Evolutionary conservation across 108 stramenopile genomes (phyloP), one percentile per base, ranked within the genome.

Genomic region (Cyclotella kingstonii): DNA sequence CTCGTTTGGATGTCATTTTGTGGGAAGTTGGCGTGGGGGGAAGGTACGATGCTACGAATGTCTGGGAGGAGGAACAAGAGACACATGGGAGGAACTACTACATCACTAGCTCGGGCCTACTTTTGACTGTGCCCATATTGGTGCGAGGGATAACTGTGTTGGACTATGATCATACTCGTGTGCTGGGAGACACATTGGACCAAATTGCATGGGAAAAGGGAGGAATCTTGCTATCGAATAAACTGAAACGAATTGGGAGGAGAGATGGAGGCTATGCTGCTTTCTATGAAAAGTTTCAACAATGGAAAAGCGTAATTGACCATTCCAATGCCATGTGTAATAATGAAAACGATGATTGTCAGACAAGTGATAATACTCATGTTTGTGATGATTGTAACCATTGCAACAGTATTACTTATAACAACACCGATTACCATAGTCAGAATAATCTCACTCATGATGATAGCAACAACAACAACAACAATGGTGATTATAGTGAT

Each of bases 11-110:
- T 72, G 90, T 81, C 0, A 77, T 91, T 63, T 67, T 97, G 1
- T 62, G 96, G 33, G 96, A 97, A 62, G 95, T 96, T 6, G 96
- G 96, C 4, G 85, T 97, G 80, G 95, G 96, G 15, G 96, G 96
- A 15, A 63, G 95, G n/a, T 93, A 91, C 62, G 96, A 97, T 70
- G 92, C 93, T 5, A 97, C 96, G 36, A 97, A 97, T 59, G 77
- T 93, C 11, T 66, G 94, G 31, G 83, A 90, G 34, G 14, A 66
- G 21, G 41, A 21, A 73, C 52, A 50, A 52, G 28, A 25, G 63
- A 27, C 39, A 40, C 66, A 40, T 21, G 45, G 33, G 45, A 54
- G 15, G 34, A 43, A 63, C 34, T n/a, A 23, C 5, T 49, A 38
- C 0, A 61, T 23, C 18, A 48, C 15, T 14, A 31, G 54, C 11